These are phyloP conservation scores for Coemansia sp. DNA, from an alignment of 192 early-diverging fungal genomes.

Conservation along the genomic window DNA sequence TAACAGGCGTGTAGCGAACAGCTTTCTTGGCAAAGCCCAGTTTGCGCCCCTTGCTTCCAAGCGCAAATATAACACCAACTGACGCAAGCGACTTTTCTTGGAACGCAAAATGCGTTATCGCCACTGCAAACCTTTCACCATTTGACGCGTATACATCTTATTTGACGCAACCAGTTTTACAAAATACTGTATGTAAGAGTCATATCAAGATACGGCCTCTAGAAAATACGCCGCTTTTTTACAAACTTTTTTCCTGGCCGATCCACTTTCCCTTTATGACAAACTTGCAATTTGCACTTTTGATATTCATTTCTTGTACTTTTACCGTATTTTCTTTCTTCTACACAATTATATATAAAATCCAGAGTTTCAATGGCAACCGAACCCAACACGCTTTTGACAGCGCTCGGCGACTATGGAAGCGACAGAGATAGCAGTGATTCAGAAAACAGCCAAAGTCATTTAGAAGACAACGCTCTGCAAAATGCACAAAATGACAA, in stretches of 20 bases:
- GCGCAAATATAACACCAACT: too few species aligned
- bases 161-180: too few species aligned
- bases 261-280: background rate
- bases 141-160: too few species aligned
- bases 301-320: background rate
- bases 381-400: slow-evolving; percentile 28
- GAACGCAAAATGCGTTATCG: too few species aligned
- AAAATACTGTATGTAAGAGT: too few species aligned
- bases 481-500: background rate
- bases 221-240: background rate
- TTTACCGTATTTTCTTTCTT: slow-evolving; percentile 2
- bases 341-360: background rate
- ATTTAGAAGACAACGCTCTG: background rate
- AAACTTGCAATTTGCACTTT: background rate
- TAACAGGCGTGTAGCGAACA: too few species aligned
- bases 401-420: slow-evolving; percentile 44
- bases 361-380: slow-evolving; percentile 18
- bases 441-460: slow-evolving; percentile 1
- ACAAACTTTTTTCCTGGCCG: background rate
- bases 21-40: too few species aligned
- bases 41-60: too few species aligned
- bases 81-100: too few species aligned
- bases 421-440: slow-evolving; percentile 29
- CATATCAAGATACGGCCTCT: too few species aligned
- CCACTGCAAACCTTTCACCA: too few species aligned